Conservation (phyloP, 163 green algal genomes). For the Botryococcus braunii region DNA sequence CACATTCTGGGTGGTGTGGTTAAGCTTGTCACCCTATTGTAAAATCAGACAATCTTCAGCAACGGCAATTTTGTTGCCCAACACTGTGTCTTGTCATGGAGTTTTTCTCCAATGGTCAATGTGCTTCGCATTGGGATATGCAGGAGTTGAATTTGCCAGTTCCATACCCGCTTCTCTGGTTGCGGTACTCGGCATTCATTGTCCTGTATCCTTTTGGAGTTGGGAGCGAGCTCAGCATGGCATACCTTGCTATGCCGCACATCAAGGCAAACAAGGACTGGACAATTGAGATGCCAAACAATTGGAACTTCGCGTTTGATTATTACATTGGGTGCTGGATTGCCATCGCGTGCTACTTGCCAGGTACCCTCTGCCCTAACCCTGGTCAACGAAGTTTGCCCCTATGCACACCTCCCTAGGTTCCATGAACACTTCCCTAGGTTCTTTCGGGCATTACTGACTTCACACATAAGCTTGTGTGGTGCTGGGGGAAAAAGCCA, state of each 20-base stretch:
- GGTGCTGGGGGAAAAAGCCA: not conserved
- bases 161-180: constrained; percentile 65
- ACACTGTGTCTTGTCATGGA: no score
- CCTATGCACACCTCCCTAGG: not conserved
- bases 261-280: constrained; percentile 40
- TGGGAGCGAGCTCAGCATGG: constrained; percentile 73
- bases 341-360: constrained; percentile 57
- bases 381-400: not conserved
- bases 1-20: no score
- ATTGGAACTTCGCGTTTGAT: constrained; percentile 73
- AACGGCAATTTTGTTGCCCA: no score
- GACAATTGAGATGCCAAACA: constrained; percentile 72
- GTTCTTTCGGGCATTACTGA: not conserved
- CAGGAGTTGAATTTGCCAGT: constrained; percentile 12
- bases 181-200: constrained; percentile 89
- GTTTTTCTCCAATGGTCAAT: no score
- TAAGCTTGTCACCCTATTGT: no score
- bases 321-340: constrained; percentile 60
- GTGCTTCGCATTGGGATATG: no score
- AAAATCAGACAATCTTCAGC: no score
- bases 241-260: constrained; percentile 57
- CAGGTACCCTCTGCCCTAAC: constrained; percentile 34
- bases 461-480: not conserved
- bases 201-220: constrained; percentile 90
- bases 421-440: not conserved